Evolutionary conservation across 345 rosid genomes (phyloP).

Genomic region (Boechera stricta): DNA sequence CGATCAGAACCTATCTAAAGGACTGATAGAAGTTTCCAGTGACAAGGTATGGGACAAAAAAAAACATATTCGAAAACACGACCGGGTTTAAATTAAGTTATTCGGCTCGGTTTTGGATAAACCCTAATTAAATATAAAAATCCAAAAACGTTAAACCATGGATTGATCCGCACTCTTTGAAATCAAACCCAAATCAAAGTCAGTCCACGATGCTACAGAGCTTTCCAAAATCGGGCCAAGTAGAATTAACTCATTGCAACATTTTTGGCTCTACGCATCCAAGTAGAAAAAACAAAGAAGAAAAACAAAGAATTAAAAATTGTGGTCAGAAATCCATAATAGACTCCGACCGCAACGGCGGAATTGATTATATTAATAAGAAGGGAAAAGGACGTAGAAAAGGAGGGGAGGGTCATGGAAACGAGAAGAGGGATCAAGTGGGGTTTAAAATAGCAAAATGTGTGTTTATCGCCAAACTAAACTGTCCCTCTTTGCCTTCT

Average conservation of each 20-base stretch:
- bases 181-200: not conserved
- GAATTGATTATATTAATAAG: not conserved
- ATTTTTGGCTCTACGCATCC: conserved; percentile 24
- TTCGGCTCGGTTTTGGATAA: not conserved
- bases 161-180: not conserved
- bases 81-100: not conserved
- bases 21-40: not conserved
- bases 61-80: not conserved
- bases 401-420: conserved; percentile 35
- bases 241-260: conserved; percentile 25
- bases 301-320: conserved; percentile 15
- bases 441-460: conserved; percentile 46
- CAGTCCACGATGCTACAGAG: conserved; percentile 29
- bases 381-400: conserved; percentile 40
- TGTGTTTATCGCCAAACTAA: conserved; percentile 47
- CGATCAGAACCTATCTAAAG: not conserved
- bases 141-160: conserved; percentile 6
- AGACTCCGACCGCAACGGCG: too few relatives aligned
- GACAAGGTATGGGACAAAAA: conserved; percentile 13
- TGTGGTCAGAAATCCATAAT: too few relatives aligned
- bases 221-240: conserved; percentile 30
- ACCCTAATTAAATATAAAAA: not conserved
- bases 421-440: conserved; percentile 46
- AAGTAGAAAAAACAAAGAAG: conserved; percentile 26
- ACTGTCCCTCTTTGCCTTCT: conserved; percentile 47